These are phyloP conservation scores for Sphagnum contortum DNA, from an alignment of 225 moss, liverwort and hornwort genomes.

Conservation along the genomic window DNA sequence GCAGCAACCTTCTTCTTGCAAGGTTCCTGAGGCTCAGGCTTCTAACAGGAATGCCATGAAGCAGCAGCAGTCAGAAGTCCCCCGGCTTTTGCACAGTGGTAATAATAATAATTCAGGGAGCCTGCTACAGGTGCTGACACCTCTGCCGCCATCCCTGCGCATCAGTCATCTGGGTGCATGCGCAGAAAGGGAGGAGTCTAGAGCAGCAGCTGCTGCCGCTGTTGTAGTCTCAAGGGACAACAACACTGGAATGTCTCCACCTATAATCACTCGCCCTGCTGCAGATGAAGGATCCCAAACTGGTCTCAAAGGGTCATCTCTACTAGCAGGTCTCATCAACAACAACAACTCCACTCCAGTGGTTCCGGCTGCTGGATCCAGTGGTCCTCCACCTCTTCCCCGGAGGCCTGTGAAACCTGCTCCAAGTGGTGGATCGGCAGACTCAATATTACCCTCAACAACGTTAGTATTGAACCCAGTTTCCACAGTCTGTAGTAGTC, in stretches of 20 bases:
- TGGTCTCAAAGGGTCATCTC: conserved; percentile 42
- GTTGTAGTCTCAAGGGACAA: conserved; percentile 11
- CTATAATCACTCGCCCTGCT: conserved; percentile 17
- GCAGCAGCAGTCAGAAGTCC: background rate
- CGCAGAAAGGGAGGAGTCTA: background rate
- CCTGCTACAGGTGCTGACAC: no score
- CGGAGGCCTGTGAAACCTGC: conserved; percentile 29
- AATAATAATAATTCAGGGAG: no score
- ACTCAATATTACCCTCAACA: conserved; percentile 12
- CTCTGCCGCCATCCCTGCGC: background rate
- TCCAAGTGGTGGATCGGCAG: conserved; percentile 23
- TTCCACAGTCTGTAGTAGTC: no score
- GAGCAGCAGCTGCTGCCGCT: conserved; percentile 3
- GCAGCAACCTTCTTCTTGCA: no score
- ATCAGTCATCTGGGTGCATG: conserved; percentile 3
- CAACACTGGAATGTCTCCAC: conserved; percentile 3
- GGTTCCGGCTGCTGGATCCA: conserved; percentile 6
- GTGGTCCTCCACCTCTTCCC: conserved; percentile 20
- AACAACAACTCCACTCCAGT: conserved; percentile 15
- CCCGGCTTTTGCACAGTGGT: background rate
- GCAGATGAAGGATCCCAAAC: conserved; percentile 59
- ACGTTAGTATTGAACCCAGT: background rate
- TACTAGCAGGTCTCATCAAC: conserved; percentile 17
- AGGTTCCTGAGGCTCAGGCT: no score
- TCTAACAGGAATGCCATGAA: background rate